These are phyloP conservation scores for Trebouxia sp. DNA, from an alignment of 139 green algal species.

Conservation along the genomic window DNA sequence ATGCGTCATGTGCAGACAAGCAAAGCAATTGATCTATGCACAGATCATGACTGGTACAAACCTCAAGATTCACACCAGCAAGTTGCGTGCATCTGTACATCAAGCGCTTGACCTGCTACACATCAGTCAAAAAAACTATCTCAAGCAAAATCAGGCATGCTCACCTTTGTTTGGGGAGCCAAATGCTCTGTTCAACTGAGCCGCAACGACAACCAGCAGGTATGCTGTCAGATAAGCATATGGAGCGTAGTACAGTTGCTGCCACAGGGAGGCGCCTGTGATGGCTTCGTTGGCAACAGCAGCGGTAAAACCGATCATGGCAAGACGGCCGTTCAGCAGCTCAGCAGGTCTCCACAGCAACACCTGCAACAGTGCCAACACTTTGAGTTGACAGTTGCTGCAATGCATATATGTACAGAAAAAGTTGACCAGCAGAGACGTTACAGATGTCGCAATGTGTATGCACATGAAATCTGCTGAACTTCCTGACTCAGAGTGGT, in stretches of 20 bases:
- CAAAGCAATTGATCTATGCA: too few species aligned
- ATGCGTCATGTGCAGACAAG: too few species aligned
- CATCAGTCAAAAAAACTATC: too few species aligned
- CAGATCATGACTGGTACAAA: too few species aligned
- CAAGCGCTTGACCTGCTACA: too few species aligned
- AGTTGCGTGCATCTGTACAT: too few species aligned
- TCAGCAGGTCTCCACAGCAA: conserved; percentile 26
- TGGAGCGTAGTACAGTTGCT: conserved; percentile 25
- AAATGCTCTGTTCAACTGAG: conserved; percentile 20
- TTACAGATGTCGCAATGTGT: too few species aligned
- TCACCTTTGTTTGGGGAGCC: conserved; percentile 9
- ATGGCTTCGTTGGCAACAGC: conserved; percentile 8
- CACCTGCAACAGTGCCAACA: not conserved
- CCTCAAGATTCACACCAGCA: too few species aligned
- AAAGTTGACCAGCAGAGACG: not conserved
- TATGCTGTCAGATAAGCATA: conserved; percentile 24
- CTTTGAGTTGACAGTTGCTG: not conserved
- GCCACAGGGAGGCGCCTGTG: conserved; percentile 7
- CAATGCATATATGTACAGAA: too few species aligned
- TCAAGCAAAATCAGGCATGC: not conserved
- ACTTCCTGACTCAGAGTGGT: not conserved
- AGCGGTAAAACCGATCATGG: conserved; percentile 26
- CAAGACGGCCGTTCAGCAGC: conserved; percentile 14
- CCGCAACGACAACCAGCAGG: not conserved
- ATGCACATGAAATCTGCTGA: not conserved